These are phyloP conservation scores for Sextonia rubra DNA, from an alignment of 164 flowering plant genomes.

Conservation along the genomic window DNA sequence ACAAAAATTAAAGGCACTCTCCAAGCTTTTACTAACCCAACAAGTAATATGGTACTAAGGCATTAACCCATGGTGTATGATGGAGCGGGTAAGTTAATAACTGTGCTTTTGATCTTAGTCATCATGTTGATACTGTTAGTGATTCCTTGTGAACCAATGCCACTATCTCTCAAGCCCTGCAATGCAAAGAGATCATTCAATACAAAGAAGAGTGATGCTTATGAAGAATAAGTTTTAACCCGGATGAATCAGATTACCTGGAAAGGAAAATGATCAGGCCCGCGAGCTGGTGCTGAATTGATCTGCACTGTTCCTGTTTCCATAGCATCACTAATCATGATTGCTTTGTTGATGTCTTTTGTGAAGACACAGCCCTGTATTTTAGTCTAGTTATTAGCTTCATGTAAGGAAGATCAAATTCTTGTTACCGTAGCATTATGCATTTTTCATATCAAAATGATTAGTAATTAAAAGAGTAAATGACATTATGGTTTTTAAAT, in stretches of 20 bases:
- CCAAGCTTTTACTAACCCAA: background rate
- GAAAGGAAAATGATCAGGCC: conserved; percentile 99
- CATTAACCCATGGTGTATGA: conserved; percentile 83
- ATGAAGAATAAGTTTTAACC: background rate
- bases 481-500: too few relatives aligned
- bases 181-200: background rate
- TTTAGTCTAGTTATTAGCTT: background rate
- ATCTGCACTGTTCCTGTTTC: conserved; percentile 97
- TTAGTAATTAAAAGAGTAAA: too few relatives aligned
- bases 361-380: conserved; percentile 92
- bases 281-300: conserved; percentile 98
- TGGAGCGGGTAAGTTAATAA: conserved; percentile 87
- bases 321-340: conserved; percentile 95
- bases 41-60: background rate
- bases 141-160: conserved; percentile 95
- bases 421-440: too few relatives aligned
- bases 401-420: background rate
- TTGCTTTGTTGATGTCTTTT: conserved; percentile 93
- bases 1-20: too few relatives aligned
- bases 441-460: too few relatives aligned
- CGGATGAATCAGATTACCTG: conserved; percentile 43
- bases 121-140: conserved; percentile 96
- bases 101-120: conserved; percentile 91
- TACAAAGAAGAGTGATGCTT: background rate
- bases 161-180: conserved; percentile 96